Evolutionary conservation across 768 basidiomycete genomes (phyloP), one percentile per base, ranked within the genome.

Genomic region (Chalciporus pseudorubinellus): DNA sequence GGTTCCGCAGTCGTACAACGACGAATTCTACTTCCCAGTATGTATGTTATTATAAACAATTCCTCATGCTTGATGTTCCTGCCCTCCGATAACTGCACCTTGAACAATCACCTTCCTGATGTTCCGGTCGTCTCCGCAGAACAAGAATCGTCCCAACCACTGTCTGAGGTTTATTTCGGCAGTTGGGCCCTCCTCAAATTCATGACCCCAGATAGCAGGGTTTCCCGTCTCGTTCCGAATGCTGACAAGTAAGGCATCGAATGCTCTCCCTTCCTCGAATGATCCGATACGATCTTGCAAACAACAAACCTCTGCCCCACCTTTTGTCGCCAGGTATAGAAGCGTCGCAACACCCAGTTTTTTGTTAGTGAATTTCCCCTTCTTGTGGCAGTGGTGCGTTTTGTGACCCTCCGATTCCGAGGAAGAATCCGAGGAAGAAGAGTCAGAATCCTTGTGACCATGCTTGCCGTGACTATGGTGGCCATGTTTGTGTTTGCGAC

Each of bases 301-400:
- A 45, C 76, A 75, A 62, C 92, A 95, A 0, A 98, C 84, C 20
- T 82, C 76, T 2, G 95, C 95, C 1, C 95, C 95, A 29, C 95
- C 95, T 20, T 87, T 72, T 4, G 95, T 98, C 9, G 95, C 95
- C 46, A 98, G 84, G 74, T 93, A 87, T 50, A 98, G 75, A 47
- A 97, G 74, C 2, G 91, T 82, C 6, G 87, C 72, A 40, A 93
- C 76, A 3, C 84, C 74, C 14, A 98, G 77, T 53, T 85, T 86
- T n/a, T 75, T 75, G 59, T 78, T 74, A 4, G 76, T 69, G 62
- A 87, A 87, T 26, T 56, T 49, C 31, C 36, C 44, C 28, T 56
- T 50, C 19, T 54, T 45, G 47, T 33, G 48, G 11, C 38, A 36
- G 16, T 28, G 46, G 36, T 48, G 46, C 19, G 21, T 3, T 22